These are phyloP conservation scores for Hirschfeldia incana DNA, from an alignment of 345 rosid species.

Conservation along the genomic window DNA sequence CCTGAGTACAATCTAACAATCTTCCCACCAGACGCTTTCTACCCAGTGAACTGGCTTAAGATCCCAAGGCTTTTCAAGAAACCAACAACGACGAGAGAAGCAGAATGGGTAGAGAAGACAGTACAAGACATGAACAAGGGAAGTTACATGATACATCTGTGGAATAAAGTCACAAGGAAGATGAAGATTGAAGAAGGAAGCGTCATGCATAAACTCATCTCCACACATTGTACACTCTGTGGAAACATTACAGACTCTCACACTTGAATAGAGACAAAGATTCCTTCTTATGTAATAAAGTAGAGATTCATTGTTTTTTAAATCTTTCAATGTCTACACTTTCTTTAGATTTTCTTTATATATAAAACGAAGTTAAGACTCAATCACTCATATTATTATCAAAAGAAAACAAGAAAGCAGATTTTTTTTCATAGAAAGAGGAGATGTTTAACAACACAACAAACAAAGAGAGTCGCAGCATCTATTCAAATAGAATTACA, in stretches of 20 bases:
- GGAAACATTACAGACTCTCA: conserved; percentile 32
- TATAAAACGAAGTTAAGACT: not conserved
- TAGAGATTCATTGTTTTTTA: not conserved
- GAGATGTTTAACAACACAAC: conserved; percentile 39
- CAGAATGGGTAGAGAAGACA: conserved; percentile 45
- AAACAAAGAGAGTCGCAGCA: conserved; percentile 14
- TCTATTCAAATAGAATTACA: conserved; percentile 26
- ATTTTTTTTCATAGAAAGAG: conserved; percentile 10
- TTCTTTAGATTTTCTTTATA: not conserved
- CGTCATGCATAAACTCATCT: conserved; percentile 45
- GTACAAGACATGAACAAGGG: conserved; percentile 35
- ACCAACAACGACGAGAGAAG: conserved; percentile 44
- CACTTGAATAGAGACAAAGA: conserved; percentile 4
- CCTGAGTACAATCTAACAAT: conserved; percentile 50
- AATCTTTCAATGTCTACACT: not conserved
- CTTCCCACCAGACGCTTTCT: conserved; percentile 53
- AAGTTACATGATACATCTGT: conserved; percentile 52
- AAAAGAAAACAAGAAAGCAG: conserved; percentile 1
- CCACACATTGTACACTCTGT: conserved; percentile 50
- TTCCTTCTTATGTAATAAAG: conserved; percentile 3
- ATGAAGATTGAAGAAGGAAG: conserved; percentile 55
- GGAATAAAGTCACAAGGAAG: conserved; percentile 52
- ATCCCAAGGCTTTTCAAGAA: conserved; percentile 57
- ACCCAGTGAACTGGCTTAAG: conserved; percentile 62
- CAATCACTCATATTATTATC: not conserved